Evolutionary conservation across 2,329 filamentous ascomycete genomes (phyloP).

Genomic region (Talaromyces rugulosus): DNA sequence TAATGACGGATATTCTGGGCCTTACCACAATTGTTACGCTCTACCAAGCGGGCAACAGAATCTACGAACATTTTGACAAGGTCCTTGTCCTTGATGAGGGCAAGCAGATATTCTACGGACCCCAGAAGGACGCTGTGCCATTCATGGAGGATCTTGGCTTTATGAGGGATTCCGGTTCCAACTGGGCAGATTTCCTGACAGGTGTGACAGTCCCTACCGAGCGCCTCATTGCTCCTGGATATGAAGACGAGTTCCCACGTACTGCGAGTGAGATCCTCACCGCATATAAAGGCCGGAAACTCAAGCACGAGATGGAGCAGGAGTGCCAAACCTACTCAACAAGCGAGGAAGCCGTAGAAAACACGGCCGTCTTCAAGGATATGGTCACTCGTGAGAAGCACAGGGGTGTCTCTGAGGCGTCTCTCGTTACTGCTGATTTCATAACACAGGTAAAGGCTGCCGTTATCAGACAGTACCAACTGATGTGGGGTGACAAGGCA

Average conservation of each 20-base stretch:
- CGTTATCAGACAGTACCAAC: no score
- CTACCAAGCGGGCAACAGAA: conserved; percentile 48
- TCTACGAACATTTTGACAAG: conserved; percentile 65
- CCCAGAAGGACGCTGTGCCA: conserved; percentile 53
- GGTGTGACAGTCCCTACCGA: conserved; percentile 64
- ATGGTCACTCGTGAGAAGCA: no score
- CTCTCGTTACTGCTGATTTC: no score
- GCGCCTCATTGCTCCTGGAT: conserved; percentile 54
- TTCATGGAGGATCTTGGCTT: conserved; percentile 70
- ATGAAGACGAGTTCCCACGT: conserved; percentile 60
- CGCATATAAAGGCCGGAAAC: conserved; percentile 14
- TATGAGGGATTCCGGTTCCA: conserved; percentile 64
- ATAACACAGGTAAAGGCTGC: no score
- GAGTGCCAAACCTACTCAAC: no score
- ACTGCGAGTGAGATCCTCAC: conserved; percentile 53
- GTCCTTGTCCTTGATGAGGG: conserved; percentile 70
- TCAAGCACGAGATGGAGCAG: no score
- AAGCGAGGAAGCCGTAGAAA: no score
- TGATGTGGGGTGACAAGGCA: conserved; percentile 67
- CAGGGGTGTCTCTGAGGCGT: no score
- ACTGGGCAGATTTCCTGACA: conserved; percentile 68
- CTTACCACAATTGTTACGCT: conserved; percentile 52
- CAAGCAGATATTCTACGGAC: conserved; percentile 72
- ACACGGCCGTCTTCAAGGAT: no score
- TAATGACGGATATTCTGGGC: conserved; percentile 48